phyloP scores from a whole-genome alignment of 169 alveolate genomes.

The Plasmodium vinckei region DNA sequence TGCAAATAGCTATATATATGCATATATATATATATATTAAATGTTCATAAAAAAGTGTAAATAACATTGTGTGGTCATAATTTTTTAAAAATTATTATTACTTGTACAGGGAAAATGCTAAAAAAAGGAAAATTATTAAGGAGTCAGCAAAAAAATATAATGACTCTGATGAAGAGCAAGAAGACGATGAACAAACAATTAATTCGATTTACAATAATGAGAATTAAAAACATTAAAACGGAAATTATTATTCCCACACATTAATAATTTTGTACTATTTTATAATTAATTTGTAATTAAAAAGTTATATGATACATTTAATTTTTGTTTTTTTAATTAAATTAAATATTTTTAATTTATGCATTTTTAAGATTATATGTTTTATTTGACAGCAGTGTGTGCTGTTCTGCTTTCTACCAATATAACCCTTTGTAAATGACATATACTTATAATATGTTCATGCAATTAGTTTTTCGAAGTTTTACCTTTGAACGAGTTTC shows the following conservation, averaged over 20 bases:
- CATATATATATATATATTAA: not conserved
- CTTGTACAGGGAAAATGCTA: constrained; percentile 70
- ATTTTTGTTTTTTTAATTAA: no score
- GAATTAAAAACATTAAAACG: constrained; percentile 20
- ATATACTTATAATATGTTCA: no score
- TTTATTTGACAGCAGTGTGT: no score
- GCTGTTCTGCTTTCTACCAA: no score
- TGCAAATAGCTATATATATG: constrained; percentile 5
- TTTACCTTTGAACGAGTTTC: no score
- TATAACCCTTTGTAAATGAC: no score
- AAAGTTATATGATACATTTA: no score
- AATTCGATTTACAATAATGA: constrained; percentile 26
- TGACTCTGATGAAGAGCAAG: constrained; percentile 30
- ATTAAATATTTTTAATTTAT: no score
- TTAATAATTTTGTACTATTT: not conserved
- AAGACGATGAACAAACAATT: constrained; percentile 21
- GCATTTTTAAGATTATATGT: no score
- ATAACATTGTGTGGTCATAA: constrained; percentile 19
- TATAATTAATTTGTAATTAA: no score
- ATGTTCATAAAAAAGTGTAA: constrained; percentile 22
- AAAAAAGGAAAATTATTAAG: constrained; percentile 67
- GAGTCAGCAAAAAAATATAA: constrained; percentile 20
- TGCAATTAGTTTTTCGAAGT: no score
- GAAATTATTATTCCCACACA: constrained; percentile 24
- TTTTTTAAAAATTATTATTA: constrained; percentile 19